Evolutionary conservation across 2,329 filamentous ascomycete genomes (phyloP), one percentile per base, ranked within the genome.

Genomic region (Elsinoe arachidis): DNA sequence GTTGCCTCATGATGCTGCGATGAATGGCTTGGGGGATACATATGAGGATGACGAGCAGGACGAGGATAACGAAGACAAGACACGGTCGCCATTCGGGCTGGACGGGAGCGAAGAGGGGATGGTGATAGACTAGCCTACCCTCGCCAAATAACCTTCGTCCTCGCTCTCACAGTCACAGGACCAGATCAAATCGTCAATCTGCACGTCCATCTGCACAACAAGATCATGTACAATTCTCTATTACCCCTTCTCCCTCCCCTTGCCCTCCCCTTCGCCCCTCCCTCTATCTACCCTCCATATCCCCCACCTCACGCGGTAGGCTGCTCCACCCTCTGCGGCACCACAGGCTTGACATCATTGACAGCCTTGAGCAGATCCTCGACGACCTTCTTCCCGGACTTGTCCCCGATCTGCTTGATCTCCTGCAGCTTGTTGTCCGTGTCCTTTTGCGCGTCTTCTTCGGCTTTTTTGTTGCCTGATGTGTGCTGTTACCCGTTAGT

Each of bases 341-440:
- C 79, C 62, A 87, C 80, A 12, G 91, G 87, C 73, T 90, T 85
- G 62, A 92, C 86, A 62, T 92, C 85, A 64, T 89, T 86, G 37
- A 96, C 89, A n/a, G 88, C 89, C 63, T 82, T 80, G 64, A 97
- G 80, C 63, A 99, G 77, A 69, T 95, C 86, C 64, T 88, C 82
- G 55, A 96, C 80, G 15, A 99, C 91, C 70, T 87, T 81, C 63
- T 81, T 80, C 69, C 90, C 88, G 63, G 83, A 83, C 78, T 90
- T 87, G 73, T 87, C 82, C 61, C 91, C 92, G 34, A 89, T 84
- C 57, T 79, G 80, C 71, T 88, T 81, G 71, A 97, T 97, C 72
- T 88, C 84, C 72, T 85, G 80, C 66, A 97, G 84, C 75, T 95
- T 85, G 66, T 73, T 78, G 61, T 96, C 88, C 55, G 88, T 88